These are phyloP conservation scores for Trichoderma sp. DNA, from an alignment of 2,329 filamentous ascomycete species.

Conservation along the genomic window DNA sequence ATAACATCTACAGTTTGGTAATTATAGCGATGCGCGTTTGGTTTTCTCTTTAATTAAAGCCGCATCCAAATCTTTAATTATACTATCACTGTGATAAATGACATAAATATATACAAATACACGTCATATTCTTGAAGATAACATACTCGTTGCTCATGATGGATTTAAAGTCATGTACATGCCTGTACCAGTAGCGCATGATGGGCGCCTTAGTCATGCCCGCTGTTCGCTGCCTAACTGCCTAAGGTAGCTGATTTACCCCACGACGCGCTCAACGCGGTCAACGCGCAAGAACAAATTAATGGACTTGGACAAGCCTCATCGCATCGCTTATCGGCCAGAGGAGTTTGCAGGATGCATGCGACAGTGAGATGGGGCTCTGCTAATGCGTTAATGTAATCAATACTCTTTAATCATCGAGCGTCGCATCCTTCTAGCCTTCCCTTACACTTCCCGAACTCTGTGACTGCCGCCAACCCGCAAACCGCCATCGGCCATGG, in stretches of 20 bases:
- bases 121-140: neutral
- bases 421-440: neutral
- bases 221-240: neutral
- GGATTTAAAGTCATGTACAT: neutral
- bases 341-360: neutral
- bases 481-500: neutral
- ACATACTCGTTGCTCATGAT: neutral
- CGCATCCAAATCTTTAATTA: neutral
- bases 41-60: neutral
- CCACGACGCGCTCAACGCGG: constrained; percentile 13
- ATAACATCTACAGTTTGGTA: neutral
- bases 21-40: neutral
- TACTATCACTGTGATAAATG: neutral
- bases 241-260: neutral
- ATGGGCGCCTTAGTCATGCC: neutral
- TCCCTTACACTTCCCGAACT: neutral
- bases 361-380: neutral
- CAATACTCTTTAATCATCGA: neutral
- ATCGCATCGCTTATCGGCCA: neutral
- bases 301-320: neutral
- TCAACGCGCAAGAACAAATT: neutral
- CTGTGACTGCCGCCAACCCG: neutral
- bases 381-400: neutral
- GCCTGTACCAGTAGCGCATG: neutral
- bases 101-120: neutral